These are phyloP conservation scores for Saccharomycopsis vini DNA, from an alignment of 805 yeast species.

Conservation along the genomic window DNA sequence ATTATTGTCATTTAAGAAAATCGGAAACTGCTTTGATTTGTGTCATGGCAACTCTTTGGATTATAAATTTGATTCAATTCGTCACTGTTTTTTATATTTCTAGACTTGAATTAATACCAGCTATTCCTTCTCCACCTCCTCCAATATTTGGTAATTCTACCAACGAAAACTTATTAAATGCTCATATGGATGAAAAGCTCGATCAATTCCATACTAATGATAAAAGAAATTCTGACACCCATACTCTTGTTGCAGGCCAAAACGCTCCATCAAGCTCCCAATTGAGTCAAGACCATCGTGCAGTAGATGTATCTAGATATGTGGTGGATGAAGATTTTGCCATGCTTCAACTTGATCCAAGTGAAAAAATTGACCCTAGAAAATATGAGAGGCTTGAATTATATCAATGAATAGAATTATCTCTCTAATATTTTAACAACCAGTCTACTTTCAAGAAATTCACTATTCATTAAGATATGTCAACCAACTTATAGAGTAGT, in stretches of 20 bases:
- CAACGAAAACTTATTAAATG: background rate
- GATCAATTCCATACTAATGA: background rate
- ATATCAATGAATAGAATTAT: too few relatives aligned
- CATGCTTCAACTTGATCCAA: too few relatives aligned
- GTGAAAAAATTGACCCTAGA: too few relatives aligned
- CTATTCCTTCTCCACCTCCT: background rate
- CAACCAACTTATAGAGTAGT: too few relatives aligned
- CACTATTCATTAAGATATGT: too few relatives aligned
- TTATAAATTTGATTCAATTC: slow-evolving; percentile 30
- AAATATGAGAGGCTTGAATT: too few relatives aligned
- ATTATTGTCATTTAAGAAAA: slow-evolving; percentile 27
- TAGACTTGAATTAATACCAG: slow-evolving; percentile 21
- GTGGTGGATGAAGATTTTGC: too few relatives aligned
- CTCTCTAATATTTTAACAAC: too few relatives aligned
- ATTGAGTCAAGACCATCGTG: too few relatives aligned
- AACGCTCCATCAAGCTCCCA: too few relatives aligned
- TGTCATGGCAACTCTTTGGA: slow-evolving; percentile 33
- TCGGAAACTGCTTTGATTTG: slow-evolving; percentile 32
- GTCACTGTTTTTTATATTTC: slow-evolving; percentile 33
- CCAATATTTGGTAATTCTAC: background rate
- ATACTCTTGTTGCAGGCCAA: background rate
- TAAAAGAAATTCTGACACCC: background rate
- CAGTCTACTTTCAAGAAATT: too few relatives aligned
- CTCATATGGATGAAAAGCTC: background rate
- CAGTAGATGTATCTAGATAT: too few relatives aligned